Conservation (phyloP, 768 basidiomycete genomes). For the Mycena albidolilacea region DNA sequence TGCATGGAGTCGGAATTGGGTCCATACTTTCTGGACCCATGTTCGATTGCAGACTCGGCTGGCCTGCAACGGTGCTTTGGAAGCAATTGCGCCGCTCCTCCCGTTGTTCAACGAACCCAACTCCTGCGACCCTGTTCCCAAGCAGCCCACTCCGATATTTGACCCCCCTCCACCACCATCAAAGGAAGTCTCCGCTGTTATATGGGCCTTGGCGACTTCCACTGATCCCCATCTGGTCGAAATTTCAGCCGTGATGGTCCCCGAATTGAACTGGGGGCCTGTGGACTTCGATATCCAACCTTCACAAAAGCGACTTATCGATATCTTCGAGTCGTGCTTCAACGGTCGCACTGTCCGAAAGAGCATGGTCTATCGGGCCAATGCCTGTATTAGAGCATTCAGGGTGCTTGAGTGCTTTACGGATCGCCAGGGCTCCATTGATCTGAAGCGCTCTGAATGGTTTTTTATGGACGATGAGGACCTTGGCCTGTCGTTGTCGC, state of each 20-base stretch:
- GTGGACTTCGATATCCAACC: background rate
- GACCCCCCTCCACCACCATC: constrained; percentile 2
- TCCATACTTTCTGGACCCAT: constrained; percentile 5
- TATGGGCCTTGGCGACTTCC: constrained; percentile 10
- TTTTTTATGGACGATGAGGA: constrained; percentile 6
- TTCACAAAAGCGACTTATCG: background rate
- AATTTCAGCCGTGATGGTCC: background rate
- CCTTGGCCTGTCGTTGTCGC: constrained; percentile 1
- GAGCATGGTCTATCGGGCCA: constrained; percentile 5
- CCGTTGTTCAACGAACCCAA: background rate
- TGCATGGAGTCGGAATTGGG: constrained; percentile 4
- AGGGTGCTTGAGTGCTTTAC: constrained; percentile 2
- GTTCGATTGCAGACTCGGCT: background rate
- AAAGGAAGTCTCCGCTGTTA: background rate
- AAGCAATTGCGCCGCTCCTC: constrained; percentile 1
- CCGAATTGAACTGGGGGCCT: constrained; percentile 2
- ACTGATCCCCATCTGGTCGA: constrained; percentile 8
- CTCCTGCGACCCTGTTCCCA: constrained; percentile 2
- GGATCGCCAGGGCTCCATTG: background rate
- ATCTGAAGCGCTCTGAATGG: constrained; percentile 10
- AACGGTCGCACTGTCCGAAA: background rate
- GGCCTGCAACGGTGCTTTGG: background rate
- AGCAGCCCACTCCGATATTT: constrained; percentile 2
- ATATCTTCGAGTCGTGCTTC: background rate
- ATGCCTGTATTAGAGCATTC: constrained; percentile 6